A percentile compares a stretch with the other conserved stretches of the same genome.
phyloP scores from a whole-genome alignment of 2,329 filamentous ascomycete genomes.

The Botryotinia convoluta region DNA sequence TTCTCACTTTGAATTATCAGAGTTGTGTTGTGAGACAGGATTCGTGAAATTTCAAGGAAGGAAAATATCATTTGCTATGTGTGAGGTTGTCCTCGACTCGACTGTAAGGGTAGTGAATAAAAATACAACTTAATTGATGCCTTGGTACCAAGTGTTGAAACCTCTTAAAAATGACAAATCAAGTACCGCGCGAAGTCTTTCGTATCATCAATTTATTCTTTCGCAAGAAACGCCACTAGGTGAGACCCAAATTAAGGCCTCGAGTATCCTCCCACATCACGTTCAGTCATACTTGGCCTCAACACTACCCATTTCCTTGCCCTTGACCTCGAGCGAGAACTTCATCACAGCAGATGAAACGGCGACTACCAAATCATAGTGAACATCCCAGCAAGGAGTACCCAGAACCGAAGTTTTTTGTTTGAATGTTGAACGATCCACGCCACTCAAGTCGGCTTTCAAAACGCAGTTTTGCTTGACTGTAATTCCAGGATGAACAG shows the following conservation, averaged over 20 bases:
- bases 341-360: conserved; percentile 3
- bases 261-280: background rate
- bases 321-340: background rate
- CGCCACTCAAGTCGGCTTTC: background rate
- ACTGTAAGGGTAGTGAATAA: background rate
- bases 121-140: too few species aligned
- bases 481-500: too few species aligned
- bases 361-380: background rate
- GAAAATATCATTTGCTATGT: background rate
- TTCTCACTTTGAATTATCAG: background rate
- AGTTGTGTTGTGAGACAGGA: rapidly evolving
- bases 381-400: conserved; percentile 4
- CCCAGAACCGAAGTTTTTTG: too few species aligned
- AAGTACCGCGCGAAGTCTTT: background rate
- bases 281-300: conserved; percentile 3
- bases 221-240: background rate
- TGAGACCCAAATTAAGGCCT: background rate
- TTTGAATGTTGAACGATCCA: too few species aligned
- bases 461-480: too few species aligned
- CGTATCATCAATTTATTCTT: background rate
- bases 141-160: background rate
- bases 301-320: conserved; percentile 11
- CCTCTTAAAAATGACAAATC: background rate
- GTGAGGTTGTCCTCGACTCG: background rate
- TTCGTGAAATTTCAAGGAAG: background rate